These are phyloP conservation scores for Fusarium sp. DNA, from an alignment of 2,329 filamentous ascomycete species.

Conservation along the genomic window DNA sequence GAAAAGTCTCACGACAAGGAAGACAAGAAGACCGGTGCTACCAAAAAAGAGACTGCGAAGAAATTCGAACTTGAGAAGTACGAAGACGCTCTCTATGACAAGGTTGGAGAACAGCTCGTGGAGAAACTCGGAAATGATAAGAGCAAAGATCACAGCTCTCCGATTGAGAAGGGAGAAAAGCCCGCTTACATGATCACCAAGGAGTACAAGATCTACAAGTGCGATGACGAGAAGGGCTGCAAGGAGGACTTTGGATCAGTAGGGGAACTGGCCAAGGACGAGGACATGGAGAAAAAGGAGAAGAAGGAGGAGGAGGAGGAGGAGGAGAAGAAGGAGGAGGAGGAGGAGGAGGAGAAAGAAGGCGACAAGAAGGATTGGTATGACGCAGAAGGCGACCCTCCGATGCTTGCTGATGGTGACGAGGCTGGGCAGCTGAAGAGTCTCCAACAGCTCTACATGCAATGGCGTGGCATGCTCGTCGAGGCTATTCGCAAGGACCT, in stretches of 20 bases:
- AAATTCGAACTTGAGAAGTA: background rate
- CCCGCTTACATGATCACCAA: background rate
- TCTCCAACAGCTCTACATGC: conserved; percentile 20
- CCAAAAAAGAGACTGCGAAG: background rate
- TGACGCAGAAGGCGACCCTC: background rate
- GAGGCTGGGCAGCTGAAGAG: conserved; percentile 1
- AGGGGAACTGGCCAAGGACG: background rate
- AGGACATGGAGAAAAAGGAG: background rate
- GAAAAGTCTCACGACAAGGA: background rate
- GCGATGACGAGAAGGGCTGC: background rate
- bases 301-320: background rate
- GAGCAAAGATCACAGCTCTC: background rate
- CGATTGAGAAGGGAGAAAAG: background rate
- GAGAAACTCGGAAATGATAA: background rate
- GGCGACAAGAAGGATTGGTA: background rate
- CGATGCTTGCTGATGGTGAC: background rate
- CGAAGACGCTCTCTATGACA: conserved; percentile 14
- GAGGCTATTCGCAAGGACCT: conserved; percentile 11
- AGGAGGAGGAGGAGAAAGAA: background rate
- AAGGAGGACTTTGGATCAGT: background rate
- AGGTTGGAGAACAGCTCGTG: background rate
- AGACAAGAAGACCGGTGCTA: background rate
- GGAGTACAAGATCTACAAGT: conserved; percentile 1
- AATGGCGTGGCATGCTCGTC: conserved; percentile 25
- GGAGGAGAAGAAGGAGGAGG: background rate